Evolutionary conservation across 306 rosid genomes (phyloP), one percentile per base, ranked within the genome.

Genomic region (Ormosia semicastrata): DNA sequence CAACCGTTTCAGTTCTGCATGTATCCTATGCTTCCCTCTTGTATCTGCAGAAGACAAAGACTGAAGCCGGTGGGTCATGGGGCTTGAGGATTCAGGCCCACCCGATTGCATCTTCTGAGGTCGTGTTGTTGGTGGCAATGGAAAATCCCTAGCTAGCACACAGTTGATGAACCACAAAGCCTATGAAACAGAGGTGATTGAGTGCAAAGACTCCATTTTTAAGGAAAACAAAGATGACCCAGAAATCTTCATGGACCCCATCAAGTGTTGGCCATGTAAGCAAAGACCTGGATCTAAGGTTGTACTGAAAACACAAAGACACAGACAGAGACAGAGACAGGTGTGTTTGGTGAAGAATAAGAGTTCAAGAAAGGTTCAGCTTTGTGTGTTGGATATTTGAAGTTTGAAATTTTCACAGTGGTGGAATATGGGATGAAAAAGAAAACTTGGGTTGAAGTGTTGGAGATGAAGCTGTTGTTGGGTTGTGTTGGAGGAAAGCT

Each of bases 1-100:
- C 72, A 95, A 90, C 79, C 99, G 85, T 75, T 96, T 93, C 73
- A 93, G 57, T 83, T 96, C 98, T 6, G 98, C 99, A 71, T 84
- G 94, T 82, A 96, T 84, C 88, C 98, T 89, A 76, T 96, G 99
- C 82, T 91, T 96, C 79, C 99, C 99, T 86, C 97, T 90, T 2
- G 97, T 91, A 71, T 96, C 98, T 18, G 90, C 66, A 37, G 90
- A 69, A 37, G 98, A 85, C 80, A 90, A 68, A 78, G 92, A 87
- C 67, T 85, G 97, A 78, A 88, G 86, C 92, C 95, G 86, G 39
- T 77, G 88, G 87, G 90, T 81, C 41, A 78, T 79, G 39, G 94
- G 92, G 75, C 82, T 88, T 5, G 77, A 86, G 44, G 96, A 87
- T 77, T 95, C 92, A 13, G 91, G 86, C 89, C 87, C 92, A 88